Evolutionary conservation across 2,329 filamentous ascomycete species (phyloP), one percentile per base, ranked within the genome.

Genomic region (Tolypocladium tropicale): DNA sequence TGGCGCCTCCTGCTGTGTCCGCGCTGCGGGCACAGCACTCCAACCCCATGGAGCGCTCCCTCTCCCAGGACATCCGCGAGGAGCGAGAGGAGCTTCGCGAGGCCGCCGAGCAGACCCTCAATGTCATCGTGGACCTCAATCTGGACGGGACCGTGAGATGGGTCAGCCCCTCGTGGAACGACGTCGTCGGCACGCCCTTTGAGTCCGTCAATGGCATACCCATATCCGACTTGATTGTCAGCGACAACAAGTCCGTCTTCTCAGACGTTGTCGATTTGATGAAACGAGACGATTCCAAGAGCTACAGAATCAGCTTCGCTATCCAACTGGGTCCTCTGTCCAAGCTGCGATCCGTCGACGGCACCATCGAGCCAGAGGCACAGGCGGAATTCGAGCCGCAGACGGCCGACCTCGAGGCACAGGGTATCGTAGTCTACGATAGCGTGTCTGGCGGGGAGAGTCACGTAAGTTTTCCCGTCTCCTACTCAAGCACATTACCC

Each of bases 391-490:
- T 57, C 53, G 61, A 65, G 52, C 60, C 63, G 56, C 78, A 71
- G 56, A 60, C 83, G 41, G 78, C 96, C 58, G 87, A 91, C 59
- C 81, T 99, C 58, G 95, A 99, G 74, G 95, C 90, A 7, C 94
- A 99, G 72, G 94, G 94, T 25, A 99, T 99, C 67, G 95, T 97
- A 88, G 90, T 97, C 7, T 97, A 96, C 69, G 92, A 97, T 70
- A 85, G 88, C 59, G 82, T 88, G 14, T 89, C 90, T 39, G 91
- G 90, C 53, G 88, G 86, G 56, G 89, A 94, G 69, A 94, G 90
- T 66, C 93, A 97, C 78, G 90, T 95, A 81, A 78, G 89, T 80
- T 4, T 18, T 23, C 21, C 2, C n/a, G 6, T 10, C 4, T 53
- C 10, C 43, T 32, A 6, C 21, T 11, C n/a, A n/a, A 3, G 14